Evolutionary conservation across 2,329 filamentous ascomycete species (phyloP).

Genomic region (Emergomyces pasteurianus): DNA sequence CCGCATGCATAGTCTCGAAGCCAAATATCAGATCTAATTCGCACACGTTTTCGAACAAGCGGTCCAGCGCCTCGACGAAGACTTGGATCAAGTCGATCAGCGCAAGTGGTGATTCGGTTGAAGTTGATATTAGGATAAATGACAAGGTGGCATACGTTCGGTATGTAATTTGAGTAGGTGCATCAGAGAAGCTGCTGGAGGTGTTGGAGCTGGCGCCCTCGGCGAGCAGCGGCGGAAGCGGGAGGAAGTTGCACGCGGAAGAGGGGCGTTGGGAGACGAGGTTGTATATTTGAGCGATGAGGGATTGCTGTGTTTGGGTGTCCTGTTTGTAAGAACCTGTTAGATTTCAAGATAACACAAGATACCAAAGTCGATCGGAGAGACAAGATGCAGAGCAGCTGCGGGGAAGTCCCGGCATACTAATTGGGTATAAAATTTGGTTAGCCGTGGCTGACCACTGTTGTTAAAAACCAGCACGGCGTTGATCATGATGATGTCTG

Average conservation of each 20-base stretch:
- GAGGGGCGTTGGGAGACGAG: slow-evolving; percentile 82
- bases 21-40: slow-evolving; percentile 98
- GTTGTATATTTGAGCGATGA: slow-evolving; percentile 94
- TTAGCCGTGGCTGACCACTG: slow-evolving; percentile 88
- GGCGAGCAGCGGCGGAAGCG: slow-evolving; percentile 54
- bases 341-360: not conserved
- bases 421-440: slow-evolving; percentile 97
- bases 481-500: slow-evolving; percentile 80
- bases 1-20: slow-evolving; percentile 89
- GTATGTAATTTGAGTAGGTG: slow-evolving; percentile 91
- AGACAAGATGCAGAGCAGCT: not conserved
- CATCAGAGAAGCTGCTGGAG: slow-evolving; percentile 59
- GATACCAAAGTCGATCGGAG: not conserved
- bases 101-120: slow-evolving; percentile 88
- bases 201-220: slow-evolving; percentile 38
- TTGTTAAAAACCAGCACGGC: slow-evolving; percentile 98
- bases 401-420: slow-evolving; percentile 38
- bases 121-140: slow-evolving; percentile 96
- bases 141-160: slow-evolving; percentile 96
- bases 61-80: slow-evolving; percentile 89
- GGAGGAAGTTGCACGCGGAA: slow-evolving; percentile 96
- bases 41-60: slow-evolving; percentile 96
- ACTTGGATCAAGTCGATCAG: slow-evolving; percentile 96
- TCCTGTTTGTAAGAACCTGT: slow-evolving; percentile 47
- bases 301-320: slow-evolving; percentile 89